Percentiles rank a stretch among this genome's conserved stretches.
Conservation (phyloP, 2,329 filamentous ascomycete genomes). For the Stagonosporopsis cucurbitacearum region DNA sequence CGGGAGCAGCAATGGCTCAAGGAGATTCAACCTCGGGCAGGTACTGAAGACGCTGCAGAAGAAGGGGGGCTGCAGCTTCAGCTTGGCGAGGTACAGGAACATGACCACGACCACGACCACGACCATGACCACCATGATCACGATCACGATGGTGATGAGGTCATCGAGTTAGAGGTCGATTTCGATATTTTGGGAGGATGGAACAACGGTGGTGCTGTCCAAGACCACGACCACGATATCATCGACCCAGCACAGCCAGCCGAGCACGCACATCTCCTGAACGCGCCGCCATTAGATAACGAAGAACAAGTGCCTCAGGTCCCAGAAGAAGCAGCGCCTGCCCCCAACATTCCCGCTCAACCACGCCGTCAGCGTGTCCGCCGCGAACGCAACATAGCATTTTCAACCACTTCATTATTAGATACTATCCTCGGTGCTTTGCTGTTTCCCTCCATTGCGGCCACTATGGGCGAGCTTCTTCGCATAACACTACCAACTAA, state of each 20-base stretch:
- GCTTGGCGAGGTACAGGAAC: slow-evolving; percentile 12
- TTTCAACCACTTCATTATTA: slow-evolving; percentile 62
- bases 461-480: slow-evolving; percentile 77
- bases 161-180: slow-evolving; percentile 53
- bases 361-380: slow-evolving; percentile 37
- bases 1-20: slow-evolving; percentile 67
- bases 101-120: slow-evolving; percentile 18
- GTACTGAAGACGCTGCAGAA: slow-evolving; percentile 33
- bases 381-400: slow-evolving; percentile 57
- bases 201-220: slow-evolving; percentile 48
- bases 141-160: slow-evolving; percentile 54
- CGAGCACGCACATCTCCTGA: slow-evolving; percentile 35
- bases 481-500: slow-evolving; percentile 69
- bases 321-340: slow-evolving; percentile 30
- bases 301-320: slow-evolving; percentile 22
- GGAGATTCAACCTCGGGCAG: slow-evolving; percentile 65
- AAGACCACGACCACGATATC: slow-evolving; percentile 36
- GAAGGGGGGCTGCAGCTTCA: slow-evolving; percentile 22
- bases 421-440: slow-evolving; percentile 72
- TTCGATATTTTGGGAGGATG: slow-evolving; percentile 55
- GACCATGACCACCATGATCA: slow-evolving; percentile 28
- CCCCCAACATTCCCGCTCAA: slow-evolving; percentile 37
- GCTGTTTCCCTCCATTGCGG: slow-evolving; percentile 82
- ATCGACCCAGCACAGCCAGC: slow-evolving; percentile 26
- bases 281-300: slow-evolving; percentile 44